Evolutionary conservation across 345 rosid genomes (phyloP), one percentile per base, ranked within the genome.

Genomic region (Populus ilicifolia): DNA sequence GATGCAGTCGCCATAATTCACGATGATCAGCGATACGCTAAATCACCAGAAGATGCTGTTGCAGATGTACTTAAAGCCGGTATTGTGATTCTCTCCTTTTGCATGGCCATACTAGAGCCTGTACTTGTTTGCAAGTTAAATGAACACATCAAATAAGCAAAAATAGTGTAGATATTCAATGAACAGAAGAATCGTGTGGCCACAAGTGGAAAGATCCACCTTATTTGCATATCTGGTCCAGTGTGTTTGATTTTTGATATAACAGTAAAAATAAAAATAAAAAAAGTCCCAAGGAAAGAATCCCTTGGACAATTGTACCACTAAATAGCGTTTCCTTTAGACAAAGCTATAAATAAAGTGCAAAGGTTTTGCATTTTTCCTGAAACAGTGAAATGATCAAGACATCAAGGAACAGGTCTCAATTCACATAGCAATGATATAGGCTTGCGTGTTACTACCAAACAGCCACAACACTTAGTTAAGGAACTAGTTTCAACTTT

Each of bases 11-110:
- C 90, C 17, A 84, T 92, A 77, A 90, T 93, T 69, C 72, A 89
- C 43, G 88, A 88, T 3, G 79, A 39, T 3, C 93, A 92, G 83
- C 87, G 90, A 70, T 93, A 89, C 50, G 90, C 88, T 25, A 90
- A 92, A 75, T 21, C 87, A 21, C 98, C 96, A 2, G 97, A 93
- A 83, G 97, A 95, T 75, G 98, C 96, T 0, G 93, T 93, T 0
- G 93, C 79, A 13, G 91, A 87, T 75, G 96, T 89, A 50, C 97
- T 93, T 75, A 91, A 85, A 85, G 97, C 99, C 5, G 98, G 96
- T 88, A 83, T 4, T 27, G 38, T 63, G 71, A 29, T 18, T 27
- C 39, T 43, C 62, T 54, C 23, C 62, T 54, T 8, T 21, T 56
- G 13, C 14, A 9, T n/a, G n/a, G 27, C 14, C 71, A 77, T 38